Conservation (phyloP, 2,329 filamentous ascomycete genomes). For the Simplicillium sp. region DNA sequence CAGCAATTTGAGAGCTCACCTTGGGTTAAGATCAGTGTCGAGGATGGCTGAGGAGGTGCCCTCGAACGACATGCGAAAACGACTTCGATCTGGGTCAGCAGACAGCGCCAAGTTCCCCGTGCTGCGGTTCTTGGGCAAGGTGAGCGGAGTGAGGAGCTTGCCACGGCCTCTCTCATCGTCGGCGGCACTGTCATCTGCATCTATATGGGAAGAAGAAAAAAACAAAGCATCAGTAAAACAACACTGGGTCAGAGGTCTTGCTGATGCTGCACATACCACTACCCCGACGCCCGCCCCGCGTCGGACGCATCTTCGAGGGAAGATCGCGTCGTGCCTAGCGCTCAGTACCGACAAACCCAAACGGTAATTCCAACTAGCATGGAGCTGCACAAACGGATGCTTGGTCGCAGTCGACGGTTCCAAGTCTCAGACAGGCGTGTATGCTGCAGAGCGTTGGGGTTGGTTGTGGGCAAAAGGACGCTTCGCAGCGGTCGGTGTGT, state of each 20-base stretch:
- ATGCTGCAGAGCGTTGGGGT: too few relatives aligned
- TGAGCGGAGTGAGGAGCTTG: constrained; percentile 35
- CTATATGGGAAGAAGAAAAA: background rate
- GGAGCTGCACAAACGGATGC: too few relatives aligned
- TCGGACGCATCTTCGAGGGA: background rate
- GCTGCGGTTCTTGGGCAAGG: constrained; percentile 55
- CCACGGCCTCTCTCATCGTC: constrained; percentile 31
- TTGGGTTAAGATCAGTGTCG: constrained; percentile 64
- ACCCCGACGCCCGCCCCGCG: background rate
- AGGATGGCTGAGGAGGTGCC: constrained; percentile 46
- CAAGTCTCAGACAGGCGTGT: too few relatives aligned
- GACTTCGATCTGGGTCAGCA: constrained; percentile 45
- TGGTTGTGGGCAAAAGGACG: too few relatives aligned
- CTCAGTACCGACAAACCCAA: background rate
- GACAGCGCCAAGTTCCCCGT: constrained; percentile 49
- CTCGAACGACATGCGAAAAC: constrained; percentile 70
- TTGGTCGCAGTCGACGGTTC: too few relatives aligned
- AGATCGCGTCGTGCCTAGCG: background rate
- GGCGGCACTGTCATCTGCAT: constrained; percentile 6
- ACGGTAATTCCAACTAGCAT: too few relatives aligned
- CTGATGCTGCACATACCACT: background rate
- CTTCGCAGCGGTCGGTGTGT: too few relatives aligned
- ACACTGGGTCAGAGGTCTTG: background rate
- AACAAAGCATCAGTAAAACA: background rate
- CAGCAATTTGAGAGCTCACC: constrained; percentile 37